Evolutionary conservation across 108 stramenopile genomes (phyloP), one percentile per base, ranked within the genome.

Genomic region (Cyclotella atomus): DNA sequence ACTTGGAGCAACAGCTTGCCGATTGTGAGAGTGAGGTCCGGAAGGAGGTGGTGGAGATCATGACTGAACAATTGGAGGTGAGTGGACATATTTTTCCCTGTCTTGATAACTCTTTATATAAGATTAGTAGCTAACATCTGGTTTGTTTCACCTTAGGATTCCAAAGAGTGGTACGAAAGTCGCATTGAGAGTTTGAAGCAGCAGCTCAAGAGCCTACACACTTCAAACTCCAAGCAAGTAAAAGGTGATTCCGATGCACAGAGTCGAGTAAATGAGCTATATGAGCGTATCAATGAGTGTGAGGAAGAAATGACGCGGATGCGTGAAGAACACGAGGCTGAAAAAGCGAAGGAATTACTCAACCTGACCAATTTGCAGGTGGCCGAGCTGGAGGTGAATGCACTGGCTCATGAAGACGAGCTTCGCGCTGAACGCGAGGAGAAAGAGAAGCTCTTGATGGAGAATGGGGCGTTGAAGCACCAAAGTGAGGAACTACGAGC

Each of bases 281-380:
- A 83, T 71, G 92, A 93, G 29, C 73, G 89, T 41, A 83, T 96
- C 25, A 84, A 85, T 46, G 95, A 92, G 65, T 91, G 91, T 55
- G 92, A 96, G 71, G 87, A 90, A 35, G 94, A 95, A 68, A 92
- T 92, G 87, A 65, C 69, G 20, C 87, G 95, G 29, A 90, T 93
- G 89, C 65, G 79, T 12, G 70, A 85, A 56, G 83, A 87, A 15
- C 87, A 95, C 64, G 52, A 65, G 10, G 55, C 55, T 5, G 79
- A 87, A 50, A 62, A 88, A 9, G 70, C 75, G 38, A 65, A 68
- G 21, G 49, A 25, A 19, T 65, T 74, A 34, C 79, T 81, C 53
- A 62, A 70, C 36, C 45, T 73, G 2, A 62, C 67, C 8, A 73
- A 73, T 65, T 65, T 73, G 29, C 59, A 68, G 21, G 53, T 69